Percentiles rank a stretch among this genome's conserved stretches.
Evolutionary conservation across 768 basidiomycete genomes (phyloP).

Genomic region (Termitomyces heimii): DNA sequence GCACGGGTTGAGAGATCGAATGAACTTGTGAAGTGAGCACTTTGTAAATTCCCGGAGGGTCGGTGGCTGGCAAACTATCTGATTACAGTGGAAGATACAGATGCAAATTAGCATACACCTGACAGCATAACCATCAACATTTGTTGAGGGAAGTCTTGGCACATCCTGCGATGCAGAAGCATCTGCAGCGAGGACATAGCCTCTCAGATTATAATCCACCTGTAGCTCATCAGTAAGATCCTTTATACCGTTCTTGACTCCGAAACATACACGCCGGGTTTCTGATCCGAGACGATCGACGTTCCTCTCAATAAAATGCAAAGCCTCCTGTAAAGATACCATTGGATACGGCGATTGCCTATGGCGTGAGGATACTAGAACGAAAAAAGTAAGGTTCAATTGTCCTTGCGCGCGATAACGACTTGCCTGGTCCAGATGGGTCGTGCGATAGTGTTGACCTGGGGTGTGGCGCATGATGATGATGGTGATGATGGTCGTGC

Average conservation of each 20-base stretch:
- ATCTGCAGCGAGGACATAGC: slow-evolving; percentile 71
- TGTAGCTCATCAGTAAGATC: slow-evolving; percentile 18
- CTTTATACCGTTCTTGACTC: not conserved
- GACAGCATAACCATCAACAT: slow-evolving; percentile 86
- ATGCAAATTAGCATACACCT: slow-evolving; percentile 39
- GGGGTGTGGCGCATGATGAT: slow-evolving; percentile 44
- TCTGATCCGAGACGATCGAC: slow-evolving; percentile 34
- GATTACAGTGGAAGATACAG: not conserved
- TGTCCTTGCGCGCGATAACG: not conserved
- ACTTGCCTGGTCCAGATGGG: slow-evolving; percentile 59
- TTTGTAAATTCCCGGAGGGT: slow-evolving; percentile 58
- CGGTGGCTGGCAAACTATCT: slow-evolving; percentile 40
- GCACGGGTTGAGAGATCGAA: slow-evolving; percentile 38
- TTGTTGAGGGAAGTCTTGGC: slow-evolving; percentile 65
- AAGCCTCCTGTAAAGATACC: slow-evolving; percentile 59
- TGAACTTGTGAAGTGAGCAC: slow-evolving; percentile 60
- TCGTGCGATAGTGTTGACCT: slow-evolving; percentile 62
- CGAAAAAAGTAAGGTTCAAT: not conserved
- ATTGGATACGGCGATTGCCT: slow-evolving; percentile 75
- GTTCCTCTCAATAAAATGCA: slow-evolving; percentile 47
- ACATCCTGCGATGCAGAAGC: slow-evolving; percentile 60
- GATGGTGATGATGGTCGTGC: slow-evolving; percentile 25
- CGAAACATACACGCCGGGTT: slow-evolving; percentile 36
- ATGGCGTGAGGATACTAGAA: slow-evolving; percentile 62
- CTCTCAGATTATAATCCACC: slow-evolving; percentile 57